Evolutionary conservation across 768 basidiomycete genomes (phyloP).

Genomic region (Guyanaporus albipodus): DNA sequence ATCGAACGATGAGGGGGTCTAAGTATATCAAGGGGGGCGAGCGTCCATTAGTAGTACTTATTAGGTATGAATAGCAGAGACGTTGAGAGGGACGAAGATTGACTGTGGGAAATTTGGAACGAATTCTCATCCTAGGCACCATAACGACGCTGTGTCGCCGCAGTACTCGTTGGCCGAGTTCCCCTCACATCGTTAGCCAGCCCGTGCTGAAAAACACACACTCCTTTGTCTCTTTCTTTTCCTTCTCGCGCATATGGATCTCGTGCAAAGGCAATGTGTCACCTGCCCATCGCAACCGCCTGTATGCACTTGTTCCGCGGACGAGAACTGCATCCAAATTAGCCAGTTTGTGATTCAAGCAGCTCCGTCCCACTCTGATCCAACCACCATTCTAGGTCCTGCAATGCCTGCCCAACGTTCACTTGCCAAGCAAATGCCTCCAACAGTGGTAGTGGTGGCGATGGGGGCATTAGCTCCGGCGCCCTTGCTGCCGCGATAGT

Average conservation of each 20-base stretch:
- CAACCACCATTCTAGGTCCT: slow-evolving; percentile 42
- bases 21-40: too few species aligned
- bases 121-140: background rate
- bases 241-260: slow-evolving; percentile 32
- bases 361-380: background rate
- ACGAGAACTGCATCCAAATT: slow-evolving; percentile 58
- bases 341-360: slow-evolving; percentile 44
- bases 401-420: slow-evolving; percentile 49
- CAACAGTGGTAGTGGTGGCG: slow-evolving; percentile 24
- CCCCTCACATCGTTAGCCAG: slow-evolving; percentile 15
- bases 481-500: slow-evolving; percentile 73
- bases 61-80: too few species aligned
- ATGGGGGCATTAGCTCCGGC: slow-evolving; percentile 54
- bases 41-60: too few species aligned
- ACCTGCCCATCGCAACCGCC: slow-evolving; percentile 45
- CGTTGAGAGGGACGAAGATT: background rate
- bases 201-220: slow-evolving; percentile 25
- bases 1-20: too few species aligned
- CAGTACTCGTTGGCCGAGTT: slow-evolving; percentile 15
- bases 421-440: slow-evolving; percentile 42
- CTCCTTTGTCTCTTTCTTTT: slow-evolving; percentile 31
- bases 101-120: slow-evolving; percentile 3
- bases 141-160: slow-evolving; percentile 3
- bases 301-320: slow-evolving; percentile 50
- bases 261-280: slow-evolving; percentile 46